These are phyloP conservation scores for Singerocomus inundabilis DNA, from an alignment of 1,284 basidiomycete species.

Conservation along the genomic window DNA sequence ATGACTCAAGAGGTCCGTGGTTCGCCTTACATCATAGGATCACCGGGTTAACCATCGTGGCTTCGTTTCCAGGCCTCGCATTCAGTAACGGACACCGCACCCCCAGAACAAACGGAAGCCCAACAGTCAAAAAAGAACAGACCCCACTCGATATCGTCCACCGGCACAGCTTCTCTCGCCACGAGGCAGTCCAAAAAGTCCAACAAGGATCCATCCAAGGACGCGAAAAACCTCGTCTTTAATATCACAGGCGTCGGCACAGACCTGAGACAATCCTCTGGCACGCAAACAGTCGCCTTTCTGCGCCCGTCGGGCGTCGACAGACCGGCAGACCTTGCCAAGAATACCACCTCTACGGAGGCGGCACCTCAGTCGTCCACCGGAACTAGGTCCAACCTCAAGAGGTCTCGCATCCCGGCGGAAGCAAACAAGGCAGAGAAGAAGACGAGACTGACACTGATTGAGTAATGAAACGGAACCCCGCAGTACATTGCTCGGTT, in stretches of 20 bases:
- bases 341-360: slow-evolving; percentile 6
- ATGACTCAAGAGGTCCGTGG: slow-evolving; percentile 28
- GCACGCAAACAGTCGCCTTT: slow-evolving; percentile 18
- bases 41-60: slow-evolving; percentile 15
- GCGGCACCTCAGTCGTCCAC: slow-evolving; percentile 5
- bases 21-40: slow-evolving; percentile 25
- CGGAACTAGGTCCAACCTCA: slow-evolving; percentile 15
- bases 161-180: slow-evolving; percentile 23
- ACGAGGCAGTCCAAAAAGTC: slow-evolving; percentile 23
- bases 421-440: slow-evolving; percentile 24
- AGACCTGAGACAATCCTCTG: slow-evolving; percentile 37
- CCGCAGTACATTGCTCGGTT: slow-evolving; percentile 21
- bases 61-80: slow-evolving; percentile 23
- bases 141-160: slow-evolving; percentile 23
- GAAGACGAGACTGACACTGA: slow-evolving; percentile 25
- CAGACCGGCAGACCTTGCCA: slow-evolving; percentile 14
- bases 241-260: slow-evolving; percentile 48
- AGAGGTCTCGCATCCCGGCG: slow-evolving; percentile 18
- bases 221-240: slow-evolving; percentile 51
- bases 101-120: slow-evolving; percentile 9
- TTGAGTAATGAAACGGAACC: slow-evolving; percentile 26
- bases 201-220: slow-evolving; percentile 34
- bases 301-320: slow-evolving; percentile 25
- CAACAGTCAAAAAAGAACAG: slow-evolving; percentile 18
- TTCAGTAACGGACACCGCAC: slow-evolving; percentile 8